Evolutionary conservation across 1,284 basidiomycete species (phyloP), one percentile per base, ranked within the genome.

Genomic region (Athelia psychrophila): DNA sequence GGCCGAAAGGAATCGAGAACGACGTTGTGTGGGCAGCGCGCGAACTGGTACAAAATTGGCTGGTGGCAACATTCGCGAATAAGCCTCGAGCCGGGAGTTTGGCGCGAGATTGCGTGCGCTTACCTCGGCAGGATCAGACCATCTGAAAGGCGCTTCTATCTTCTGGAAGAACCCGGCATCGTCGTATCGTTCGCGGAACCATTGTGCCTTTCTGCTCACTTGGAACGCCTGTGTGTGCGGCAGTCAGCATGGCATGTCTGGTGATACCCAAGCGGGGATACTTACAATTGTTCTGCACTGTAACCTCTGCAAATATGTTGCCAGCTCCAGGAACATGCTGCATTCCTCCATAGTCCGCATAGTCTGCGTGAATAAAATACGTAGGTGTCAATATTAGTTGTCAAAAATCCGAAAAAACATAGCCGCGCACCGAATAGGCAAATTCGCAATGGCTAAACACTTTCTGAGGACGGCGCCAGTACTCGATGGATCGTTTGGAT

Each of bases 81-180:
- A 13, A n/a, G 36, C 16, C n/a, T 30, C 23, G 19, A 13, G n/a
- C 13, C 3, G 4, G 32, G 38, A 3, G 18, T 38, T 18, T 15
- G 33, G 33, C 19, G 36, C 33, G 35, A 5, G 16, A 19, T 20
- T 20, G 32, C n/a, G 32, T 13, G 24, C 33, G 54, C 64, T 54
- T 60, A 77, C 76, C 61, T 74, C 70, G 24, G 75, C 78, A 45
- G 77, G 72, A 61, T 81, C 78, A 23, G 61, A 64, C 79, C 78
- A 81, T 30, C 54, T 53, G 57, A 71, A 78, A 8, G 69, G 64
- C 44, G 57, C 63, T 48, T 79, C 76, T 47, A 74, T 51, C 16
- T 58, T 56, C 25, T 54, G 54, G 30, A 70, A 50, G 52, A 64
- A 65, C 5, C 58, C 59, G 1, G 64, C 57, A 1, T 54, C 49